Percentiles rank a stretch among this genome's conserved stretches.
Conservation (phyloP, 257 asterid species). For the Linaria vulgaris region DNA sequence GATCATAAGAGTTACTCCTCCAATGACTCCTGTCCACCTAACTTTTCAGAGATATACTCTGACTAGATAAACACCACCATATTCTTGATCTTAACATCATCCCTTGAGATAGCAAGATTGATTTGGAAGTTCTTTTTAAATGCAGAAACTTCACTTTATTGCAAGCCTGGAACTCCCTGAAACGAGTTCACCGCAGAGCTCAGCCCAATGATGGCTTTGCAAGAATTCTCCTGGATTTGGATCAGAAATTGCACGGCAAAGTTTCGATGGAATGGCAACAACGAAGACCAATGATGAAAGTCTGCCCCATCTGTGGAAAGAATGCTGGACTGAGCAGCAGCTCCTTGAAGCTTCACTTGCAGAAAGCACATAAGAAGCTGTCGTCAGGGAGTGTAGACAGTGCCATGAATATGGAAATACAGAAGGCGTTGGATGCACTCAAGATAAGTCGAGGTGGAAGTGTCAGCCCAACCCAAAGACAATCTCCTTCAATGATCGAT, state of each 20-base stretch:
- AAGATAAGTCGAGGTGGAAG: conserved; percentile 87
- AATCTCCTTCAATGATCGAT: conserved; percentile 54
- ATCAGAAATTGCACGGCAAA: conserved; percentile 68
- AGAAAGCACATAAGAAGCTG: conserved; percentile 82
- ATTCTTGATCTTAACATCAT: neutral
- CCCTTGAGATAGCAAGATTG: neutral
- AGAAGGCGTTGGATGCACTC: conserved; percentile 81
- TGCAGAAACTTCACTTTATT: conserved; percentile 71
- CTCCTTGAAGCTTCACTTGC: conserved; percentile 92
- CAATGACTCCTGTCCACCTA: too few species aligned
- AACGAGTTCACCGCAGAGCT: conserved; percentile 86
- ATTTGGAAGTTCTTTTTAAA: conserved; percentile 13
- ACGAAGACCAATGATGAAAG: conserved; percentile 83
- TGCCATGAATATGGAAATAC: conserved; percentile 97
- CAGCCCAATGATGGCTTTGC: conserved; percentile 99
- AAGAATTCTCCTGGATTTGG: conserved; percentile 74
- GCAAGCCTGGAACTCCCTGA: conserved; percentile 86
- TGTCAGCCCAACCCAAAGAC: conserved; percentile 87
- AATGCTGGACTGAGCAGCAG: conserved; percentile 97
- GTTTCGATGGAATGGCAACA: conserved; percentile 98
- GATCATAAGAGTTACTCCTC: too few species aligned
- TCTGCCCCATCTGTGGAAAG: conserved; percentile 93
- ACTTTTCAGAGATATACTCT: too few species aligned
- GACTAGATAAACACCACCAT: too few species aligned
- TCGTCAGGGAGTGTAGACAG: conserved; percentile 98